Evolutionary conservation across 2,329 filamentous ascomycete species (phyloP), one percentile per base, ranked within the genome.

Genomic region (Colletotrichum sp.): DNA sequence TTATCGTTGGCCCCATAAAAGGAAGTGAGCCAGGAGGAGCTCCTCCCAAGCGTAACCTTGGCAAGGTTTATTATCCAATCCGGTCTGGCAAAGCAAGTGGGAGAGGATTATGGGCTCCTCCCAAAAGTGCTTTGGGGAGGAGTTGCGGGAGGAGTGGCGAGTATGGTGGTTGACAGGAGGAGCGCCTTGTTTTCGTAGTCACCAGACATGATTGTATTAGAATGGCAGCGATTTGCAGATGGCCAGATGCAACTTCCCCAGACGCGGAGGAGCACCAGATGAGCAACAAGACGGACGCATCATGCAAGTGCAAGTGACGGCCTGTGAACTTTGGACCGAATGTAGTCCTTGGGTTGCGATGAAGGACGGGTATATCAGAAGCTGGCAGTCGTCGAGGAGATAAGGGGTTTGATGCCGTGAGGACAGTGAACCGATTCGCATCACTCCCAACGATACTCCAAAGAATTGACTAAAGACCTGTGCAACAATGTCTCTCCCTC

Each of bases 1-100:
- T 58, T 58, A 58, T 58, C 55, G 26, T 18, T 28, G 21, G 55
- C 21, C 55, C 55, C 55, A 58, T 58, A 58, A 58, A 28, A 18
- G 55, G 21, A 9, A 28, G 55, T 28, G 21, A 58, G 26, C 43
- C 8, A 58, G 24, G 55, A 58, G 55, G 55, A 58, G 55, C 55
- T 58, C 55, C 55, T 58, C 55, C 55, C 3, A 2, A 6, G 55
- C 8, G 13, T 5, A 48, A 48, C n/a, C 1, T 21, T 48, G n/a
- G n/a, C 43, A 13, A 13, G 43, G 43, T 21, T 21, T 4, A 5
- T 21, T 48, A 12, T 48, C n/a, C 13, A 58, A 28, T 58, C 55
- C 55, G 24, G 21, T 28, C 15, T 28, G 28, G 8, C 28, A 30
- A 30, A 30, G 28, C 28, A 30, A 30, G 28, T 30, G 28, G 28